Percentiles rank a stretch among this genome's conserved stretches.
Evolutionary conservation across 768 basidiomycete genomes (phyloP).

Genomic region (Albatrellus ellisii): DNA sequence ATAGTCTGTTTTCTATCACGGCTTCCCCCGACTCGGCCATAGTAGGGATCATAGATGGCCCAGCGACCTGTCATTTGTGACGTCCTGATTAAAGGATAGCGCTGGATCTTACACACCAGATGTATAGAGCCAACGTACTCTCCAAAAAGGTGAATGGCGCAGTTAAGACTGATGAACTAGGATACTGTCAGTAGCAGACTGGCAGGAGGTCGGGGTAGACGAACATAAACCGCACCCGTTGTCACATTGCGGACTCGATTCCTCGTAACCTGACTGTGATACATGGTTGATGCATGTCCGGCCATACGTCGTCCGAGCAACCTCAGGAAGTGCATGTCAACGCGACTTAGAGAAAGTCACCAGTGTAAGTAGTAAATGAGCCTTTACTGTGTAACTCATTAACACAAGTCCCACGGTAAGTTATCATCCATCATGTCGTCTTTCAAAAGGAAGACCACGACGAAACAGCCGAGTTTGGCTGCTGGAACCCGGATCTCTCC

Average conservation of each 20-base stretch:
- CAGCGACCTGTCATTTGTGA: conserved; percentile 35
- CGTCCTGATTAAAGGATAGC: background rate
- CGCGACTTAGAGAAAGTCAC: too few species aligned
- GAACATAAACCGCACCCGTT: too few species aligned
- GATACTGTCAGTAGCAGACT: background rate
- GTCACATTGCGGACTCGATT: too few species aligned
- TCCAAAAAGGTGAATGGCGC: conserved; percentile 47
- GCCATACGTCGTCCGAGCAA: too few species aligned
- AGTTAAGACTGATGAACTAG: conserved; percentile 32
- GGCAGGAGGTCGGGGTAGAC: too few species aligned
- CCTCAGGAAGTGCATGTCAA: too few species aligned
- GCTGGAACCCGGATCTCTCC: conserved; percentile 48
- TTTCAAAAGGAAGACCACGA: conserved; percentile 55
- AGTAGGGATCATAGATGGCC: conserved; percentile 77
- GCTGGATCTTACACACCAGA: conserved; percentile 24
- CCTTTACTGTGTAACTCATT: too few species aligned
- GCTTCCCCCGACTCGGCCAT: conserved; percentile 45
- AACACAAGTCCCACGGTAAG: conserved; percentile 6
- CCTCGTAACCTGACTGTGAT: too few species aligned
- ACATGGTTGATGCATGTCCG: too few species aligned
- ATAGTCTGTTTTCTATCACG: conserved; percentile 49
- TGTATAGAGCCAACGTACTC: conserved; percentile 48
- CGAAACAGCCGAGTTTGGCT: conserved; percentile 29
- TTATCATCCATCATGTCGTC: conserved; percentile 43
- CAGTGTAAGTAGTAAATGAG: too few species aligned